Evolutionary conservation across 345 rosid genomes (phyloP), one percentile per base, ranked within the genome.

Genomic region (Kernera saxatilis): DNA sequence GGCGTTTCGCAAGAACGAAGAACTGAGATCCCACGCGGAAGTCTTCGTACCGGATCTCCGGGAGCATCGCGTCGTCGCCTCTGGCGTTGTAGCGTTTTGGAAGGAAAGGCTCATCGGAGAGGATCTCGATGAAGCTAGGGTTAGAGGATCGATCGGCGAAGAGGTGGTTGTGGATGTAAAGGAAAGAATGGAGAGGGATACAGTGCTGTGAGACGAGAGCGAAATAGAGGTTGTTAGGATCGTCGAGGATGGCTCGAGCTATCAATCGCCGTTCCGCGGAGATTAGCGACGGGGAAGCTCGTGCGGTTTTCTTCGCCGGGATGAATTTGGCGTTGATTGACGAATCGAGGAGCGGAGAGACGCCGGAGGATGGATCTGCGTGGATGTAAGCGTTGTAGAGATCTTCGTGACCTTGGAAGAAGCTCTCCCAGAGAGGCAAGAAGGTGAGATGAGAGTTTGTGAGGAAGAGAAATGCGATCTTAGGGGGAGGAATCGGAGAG

Each of bases 21-120:
- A 93, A 93, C 84, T 90, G 96, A n/a, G 97, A 93, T 52, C 98
- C 97, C 1, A 85, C 93, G 21, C 93, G 70, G 71, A 93, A 93
- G 21, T 77, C 74, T 41, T 82, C 75, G 73, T 78, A 88, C 2
- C 78, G 71, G 6, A 93, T 76, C 63, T 90, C 97, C 0, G 98
- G 97, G 0, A 87, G 52, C 97, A 93, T 85, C 43, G 45, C 81
- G 51, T 66, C 15, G 6, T 77, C 70, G 0, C 98, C 98, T 4
- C 97, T 76, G 0, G 97, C 93, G 22, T 21, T 59, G 83, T 88
- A 93, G 0, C 97, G 82, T 18, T 81, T 86, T 8, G 64, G 79
- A 9, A 93, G 77, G 60, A 85, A 82, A 0, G 93, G 88, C 19
- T 87, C 90, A 1, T 75, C 70, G 17, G 89, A 74, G 17, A 88